Base-by-base conservation (phyloP, 352 stramenopile genomes). In the Globisporangium acanthophoron region DNA sequence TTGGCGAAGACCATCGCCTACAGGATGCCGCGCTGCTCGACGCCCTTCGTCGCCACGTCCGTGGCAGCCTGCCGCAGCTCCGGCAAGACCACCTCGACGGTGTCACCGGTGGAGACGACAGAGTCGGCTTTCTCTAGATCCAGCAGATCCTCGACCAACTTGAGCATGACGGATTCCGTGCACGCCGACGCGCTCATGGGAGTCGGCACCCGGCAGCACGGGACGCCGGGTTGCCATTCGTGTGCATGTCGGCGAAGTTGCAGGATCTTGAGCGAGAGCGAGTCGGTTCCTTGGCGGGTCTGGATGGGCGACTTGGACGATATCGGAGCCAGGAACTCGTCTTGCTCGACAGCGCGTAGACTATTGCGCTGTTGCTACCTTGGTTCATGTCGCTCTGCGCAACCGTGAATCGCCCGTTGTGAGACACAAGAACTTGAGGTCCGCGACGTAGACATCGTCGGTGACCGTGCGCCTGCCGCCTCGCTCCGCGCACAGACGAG, bases 161-260 rank as follows among this genome's bases (percentile, higher is more conserved):
- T 67, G 27, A 74, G 58, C 46, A 74, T 87, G 44, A 76, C 27
- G 18, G 70, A 62, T 44, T 90, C 80, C 13, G 65, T 64, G 55
- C 77, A 90, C 0, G 62, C 53, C 3, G 66, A 59, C n/a, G 18
- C 37, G 49, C 13, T 46, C 64, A 53, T 52, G 40, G 54, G 65
- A 21, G 39, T 39, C 18, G 80, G 71, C 9, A 56, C 35, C 35
- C 71, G 59, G 0, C 55, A 62, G 49, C 80, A 90, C 4, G 16
- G 5, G 11, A 69, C 56, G 59, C 64, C 47, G 33, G 65, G 59
- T 70, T 70, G 50, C 78, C 80, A 1, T 76, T 77, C 50, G 76
- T 72, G 51, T 91, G 80, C 47, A 88, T 65, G 59, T 91, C 80
- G 0, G 80, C 76, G 48, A 91, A 27, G 62, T 67, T 91, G 80